These are phyloP conservation scores for Avicennia marina DNA, from an alignment of 257 asterid genomes.

Conservation along the genomic window DNA sequence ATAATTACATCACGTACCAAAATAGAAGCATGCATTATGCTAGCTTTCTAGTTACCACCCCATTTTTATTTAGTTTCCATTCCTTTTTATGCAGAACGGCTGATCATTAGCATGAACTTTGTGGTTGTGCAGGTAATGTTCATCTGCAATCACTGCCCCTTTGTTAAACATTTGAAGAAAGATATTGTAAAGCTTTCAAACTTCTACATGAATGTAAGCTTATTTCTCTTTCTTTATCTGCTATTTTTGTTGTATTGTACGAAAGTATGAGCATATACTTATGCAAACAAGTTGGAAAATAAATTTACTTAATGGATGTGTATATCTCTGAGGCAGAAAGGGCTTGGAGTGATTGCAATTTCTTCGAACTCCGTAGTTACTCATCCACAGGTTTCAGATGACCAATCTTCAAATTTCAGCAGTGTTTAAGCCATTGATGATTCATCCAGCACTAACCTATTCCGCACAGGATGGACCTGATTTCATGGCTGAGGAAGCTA, in stretches of 20 bases:
- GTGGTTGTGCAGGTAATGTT: slow-evolving; percentile 59
- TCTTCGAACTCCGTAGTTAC: slow-evolving; percentile 76
- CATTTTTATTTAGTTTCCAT: slow-evolving; percentile 1
- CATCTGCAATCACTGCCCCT: slow-evolving; percentile 90
- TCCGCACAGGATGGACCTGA: slow-evolving; percentile 85
- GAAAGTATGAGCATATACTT: slow-evolving; percentile 11
- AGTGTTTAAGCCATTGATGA: slow-evolving; percentile 27
- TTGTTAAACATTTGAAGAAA: slow-evolving; percentile 70
- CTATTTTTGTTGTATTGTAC: slow-evolving; percentile 8
- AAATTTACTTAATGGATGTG: not conserved
- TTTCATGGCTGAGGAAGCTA: slow-evolving; percentile 85
- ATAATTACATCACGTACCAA: not conserved
- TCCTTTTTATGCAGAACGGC: not conserved
- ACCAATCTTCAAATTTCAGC: slow-evolving; percentile 27
- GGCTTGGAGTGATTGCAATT: slow-evolving; percentile 83
- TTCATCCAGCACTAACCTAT: slow-evolving; percentile 26
- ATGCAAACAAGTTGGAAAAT: slow-evolving; percentile 1
- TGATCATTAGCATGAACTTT: slow-evolving; percentile 3
- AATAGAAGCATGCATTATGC: slow-evolving; percentile 11
- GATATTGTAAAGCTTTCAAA: slow-evolving; percentile 76
- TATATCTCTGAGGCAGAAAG: slow-evolving; percentile 57
- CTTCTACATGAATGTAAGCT: slow-evolving; percentile 74
- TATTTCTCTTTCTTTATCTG: slow-evolving; percentile 8
- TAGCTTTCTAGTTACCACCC: slow-evolving; percentile 9
- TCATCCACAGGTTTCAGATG: slow-evolving; percentile 82